These are phyloP conservation scores for Mortierella alpina DNA, from an alignment of 192 early-diverging fungal species.

Conservation along the genomic window DNA sequence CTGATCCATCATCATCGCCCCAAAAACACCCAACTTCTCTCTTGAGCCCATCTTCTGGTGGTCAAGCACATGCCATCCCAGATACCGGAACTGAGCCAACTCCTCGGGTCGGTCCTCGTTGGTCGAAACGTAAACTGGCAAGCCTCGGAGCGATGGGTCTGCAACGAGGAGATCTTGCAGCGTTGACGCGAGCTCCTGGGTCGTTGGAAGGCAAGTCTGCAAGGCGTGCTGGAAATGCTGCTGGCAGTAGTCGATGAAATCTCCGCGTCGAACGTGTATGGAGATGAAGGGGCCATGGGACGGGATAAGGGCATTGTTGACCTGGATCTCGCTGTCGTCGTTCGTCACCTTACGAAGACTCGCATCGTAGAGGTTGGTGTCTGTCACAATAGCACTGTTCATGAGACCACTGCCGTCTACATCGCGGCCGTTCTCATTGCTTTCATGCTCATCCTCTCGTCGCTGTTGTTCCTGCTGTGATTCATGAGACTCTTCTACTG, in stretches of 20 bases:
- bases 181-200: conserved; percentile 31
- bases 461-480: not conserved
- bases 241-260: conserved; percentile 37
- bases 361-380: conserved; percentile 1
- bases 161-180: not conserved
- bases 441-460: not conserved
- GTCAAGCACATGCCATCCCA: conserved; percentile 46
- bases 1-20: conserved; percentile 33
- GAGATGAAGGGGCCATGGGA: conserved; percentile 15
- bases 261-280: conserved; percentile 32
- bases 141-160: conserved; percentile 5
- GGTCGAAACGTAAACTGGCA: conserved; percentile 39
- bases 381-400: conserved; percentile 7
- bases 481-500: not conserved
- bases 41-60: conserved; percentile 16
- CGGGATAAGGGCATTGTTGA: not conserved
- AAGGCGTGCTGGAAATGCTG: conserved; percentile 29
- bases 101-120: conserved; percentile 25
- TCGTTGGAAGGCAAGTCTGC: conserved; percentile 30
- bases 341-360: not conserved
- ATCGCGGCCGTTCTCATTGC: not conserved
- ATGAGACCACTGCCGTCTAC: not conserved
- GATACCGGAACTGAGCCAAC: conserved; percentile 21
- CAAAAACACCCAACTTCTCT: conserved; percentile 19
- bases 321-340: not conserved